These are phyloP conservation scores for Fraxinus dipetala DNA, from an alignment of 305 asterid genomes.

Conservation along the genomic window DNA sequence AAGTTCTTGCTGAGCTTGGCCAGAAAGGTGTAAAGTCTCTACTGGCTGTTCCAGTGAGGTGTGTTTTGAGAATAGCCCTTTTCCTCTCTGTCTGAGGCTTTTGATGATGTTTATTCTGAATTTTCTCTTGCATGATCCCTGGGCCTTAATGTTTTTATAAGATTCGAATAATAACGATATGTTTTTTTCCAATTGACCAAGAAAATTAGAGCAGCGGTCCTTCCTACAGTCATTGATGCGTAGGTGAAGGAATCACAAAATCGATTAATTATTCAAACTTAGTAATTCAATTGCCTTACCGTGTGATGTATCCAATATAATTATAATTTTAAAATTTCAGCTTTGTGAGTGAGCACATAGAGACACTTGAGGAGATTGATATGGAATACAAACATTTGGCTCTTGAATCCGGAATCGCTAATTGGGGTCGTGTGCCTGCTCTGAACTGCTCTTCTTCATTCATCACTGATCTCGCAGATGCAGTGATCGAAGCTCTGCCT, in stretches of 20 bases:
- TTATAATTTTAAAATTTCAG: slow-evolving; percentile 39
- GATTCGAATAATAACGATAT: neutral
- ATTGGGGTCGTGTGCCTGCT: slow-evolving; percentile 98
- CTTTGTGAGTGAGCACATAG: slow-evolving; percentile 97
- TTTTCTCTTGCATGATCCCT: neutral
- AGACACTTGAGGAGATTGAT: slow-evolving; percentile 92
- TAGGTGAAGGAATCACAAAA: neutral
- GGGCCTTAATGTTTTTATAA: neutral
- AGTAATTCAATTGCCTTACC: neutral
- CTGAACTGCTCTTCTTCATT: slow-evolving; percentile 82
- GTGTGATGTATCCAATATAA: neutral
- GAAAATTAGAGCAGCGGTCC: neutral
- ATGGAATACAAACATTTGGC: slow-evolving; percentile 92
- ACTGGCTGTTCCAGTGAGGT: slow-evolving; percentile 92
- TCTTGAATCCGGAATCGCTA: slow-evolving; percentile 70
- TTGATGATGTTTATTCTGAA: neutral
- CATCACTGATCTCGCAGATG: slow-evolving; percentile 79
- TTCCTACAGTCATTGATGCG: neutral
- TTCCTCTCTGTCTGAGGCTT: neutral
- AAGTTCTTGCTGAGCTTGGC: slow-evolving; percentile 90
- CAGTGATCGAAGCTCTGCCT: slow-evolving; percentile 87
- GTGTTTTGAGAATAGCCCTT: neutral
- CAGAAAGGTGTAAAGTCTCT: slow-evolving; percentile 75
- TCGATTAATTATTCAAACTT: neutral
- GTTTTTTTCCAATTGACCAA: neutral